A percentile compares a stretch with the other conserved stretches of the same genome.
These are phyloP conservation scores for Hypomontagnella submonticulosa DNA, from an alignment of 495 filamentous ascomycete genomes.

Conservation along the genomic window DNA sequence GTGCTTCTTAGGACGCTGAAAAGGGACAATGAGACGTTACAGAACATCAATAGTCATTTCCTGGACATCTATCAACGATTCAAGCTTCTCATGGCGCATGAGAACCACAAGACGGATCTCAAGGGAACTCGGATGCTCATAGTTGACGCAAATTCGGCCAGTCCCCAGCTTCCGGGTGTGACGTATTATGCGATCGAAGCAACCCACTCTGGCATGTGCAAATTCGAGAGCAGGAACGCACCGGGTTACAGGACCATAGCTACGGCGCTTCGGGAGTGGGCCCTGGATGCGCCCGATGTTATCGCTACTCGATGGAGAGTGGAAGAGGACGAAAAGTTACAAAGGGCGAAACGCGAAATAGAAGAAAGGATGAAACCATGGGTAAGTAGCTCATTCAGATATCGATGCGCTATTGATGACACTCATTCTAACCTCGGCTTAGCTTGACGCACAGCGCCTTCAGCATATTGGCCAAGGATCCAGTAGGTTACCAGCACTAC, in stretches of 20 bases:
- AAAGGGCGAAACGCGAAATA: conserved; percentile 54
- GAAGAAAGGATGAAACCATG: conserved; percentile 55
- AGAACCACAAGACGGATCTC: conserved; percentile 73
- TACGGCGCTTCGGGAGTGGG: conserved; percentile 77
- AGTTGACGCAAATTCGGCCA: conserved; percentile 80
- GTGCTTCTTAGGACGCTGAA: conserved; percentile 77
- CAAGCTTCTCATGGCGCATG: conserved; percentile 74
- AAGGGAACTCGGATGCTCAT: conserved; percentile 68
- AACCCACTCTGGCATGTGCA: conserved; percentile 89
- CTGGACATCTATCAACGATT: conserved; percentile 77
- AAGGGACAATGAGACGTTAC: conserved; percentile 80
- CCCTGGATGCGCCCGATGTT: conserved; percentile 64
- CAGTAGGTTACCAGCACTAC: conserved; percentile 47
- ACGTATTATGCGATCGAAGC: conserved; percentile 82
- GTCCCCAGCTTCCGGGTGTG: conserved; percentile 78
- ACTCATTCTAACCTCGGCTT: conserved; percentile 17
- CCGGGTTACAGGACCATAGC: conserved; percentile 80
- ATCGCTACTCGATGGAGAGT: conserved; percentile 72
- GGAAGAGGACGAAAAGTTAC: conserved; percentile 66
- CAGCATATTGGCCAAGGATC: conserved; percentile 41
- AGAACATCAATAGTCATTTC: conserved; percentile 83
- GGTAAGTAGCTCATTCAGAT: conserved; percentile 46
- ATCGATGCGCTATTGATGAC: not conserved
- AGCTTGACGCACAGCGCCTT: conserved; percentile 47
- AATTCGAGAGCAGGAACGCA: conserved; percentile 76